Percentiles rank a stretch among this genome's conserved stretches.
Conservation (phyloP, 129 eudicot genomes). For the Scalesia atractyloides region DNA sequence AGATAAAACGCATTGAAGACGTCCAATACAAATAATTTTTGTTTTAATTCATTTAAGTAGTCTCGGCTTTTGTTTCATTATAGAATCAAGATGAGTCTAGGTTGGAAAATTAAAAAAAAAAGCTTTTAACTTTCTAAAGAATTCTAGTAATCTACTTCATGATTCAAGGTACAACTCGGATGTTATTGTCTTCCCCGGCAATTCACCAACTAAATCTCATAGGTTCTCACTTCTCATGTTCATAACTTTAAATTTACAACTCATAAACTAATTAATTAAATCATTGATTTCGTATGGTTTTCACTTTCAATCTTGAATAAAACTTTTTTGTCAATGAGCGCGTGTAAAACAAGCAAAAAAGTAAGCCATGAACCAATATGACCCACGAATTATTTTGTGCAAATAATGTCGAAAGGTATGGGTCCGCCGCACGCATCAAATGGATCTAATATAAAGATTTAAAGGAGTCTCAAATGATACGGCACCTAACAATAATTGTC, state of each 20-base stretch:
- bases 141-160: no score
- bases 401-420: background rate
- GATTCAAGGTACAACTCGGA: background rate
- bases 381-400: background rate
- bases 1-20: no score
- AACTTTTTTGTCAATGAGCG: background rate
- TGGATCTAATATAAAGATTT: background rate
- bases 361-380: background rate
- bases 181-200: background rate
- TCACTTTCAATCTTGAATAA: background rate
- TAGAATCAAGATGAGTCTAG: no score
- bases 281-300: background rate
- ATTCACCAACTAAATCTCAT: background rate
- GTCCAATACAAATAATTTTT: no score
- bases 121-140: no score
- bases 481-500: background rate
- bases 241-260: background rate
- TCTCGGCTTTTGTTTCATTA: no score
- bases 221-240: background rate
- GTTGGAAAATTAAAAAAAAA: no score
- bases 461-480: background rate
- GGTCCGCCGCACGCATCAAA: background rate
- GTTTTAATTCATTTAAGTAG: no score
- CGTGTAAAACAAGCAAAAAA: background rate
- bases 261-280: background rate